Evolutionary conservation across 306 rosid species (phyloP), one percentile per base, ranked within the genome.

Genomic region (Vigna radiata): DNA sequence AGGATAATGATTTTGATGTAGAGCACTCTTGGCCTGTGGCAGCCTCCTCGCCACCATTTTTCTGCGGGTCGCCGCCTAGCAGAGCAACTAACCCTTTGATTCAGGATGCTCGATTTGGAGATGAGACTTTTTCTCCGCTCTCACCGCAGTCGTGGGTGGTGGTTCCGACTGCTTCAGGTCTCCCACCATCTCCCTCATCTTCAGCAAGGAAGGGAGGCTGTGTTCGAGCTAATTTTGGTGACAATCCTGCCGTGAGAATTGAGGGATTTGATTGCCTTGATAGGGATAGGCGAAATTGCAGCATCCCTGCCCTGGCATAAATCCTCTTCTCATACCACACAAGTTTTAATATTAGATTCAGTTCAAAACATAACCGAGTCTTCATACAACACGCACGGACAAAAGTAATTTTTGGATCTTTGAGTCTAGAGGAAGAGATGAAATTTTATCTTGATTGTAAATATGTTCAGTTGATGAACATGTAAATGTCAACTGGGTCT

Each of bases 181-280:
- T 39, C 54, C 80, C 95, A 2, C 84, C 85, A 1, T 83, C 98
- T 46, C 86, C 96, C 0, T 81, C 96, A 0, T 70, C 96, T 0
- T 85, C 97, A 0, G 27, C 90, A 3, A 86, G 97, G 90, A 90
- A 86, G 73, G 97, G 90, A 67, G 92, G 97, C 71, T 88, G 90
- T 72, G 91, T 86, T 8, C 73, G 97, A 72, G 73, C 85, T 72
- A 90, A 80, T 88, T 90, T 88, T 71, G 97, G 92, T 58, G 85
- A 82, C 85, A 92, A 88, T 15, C 99, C 99, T 0, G 90, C 87
- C 1, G 97, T 90, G 75, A 89, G 97, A 44, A 12, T 95, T 2
- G 99, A 95, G 82, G 99, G 99, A 50, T 95, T 95, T 21, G 99
- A 95, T 83, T 95, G 97, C 79, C 91, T 90, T 10, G 93, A 91